Conservation (phyloP, 2,329 filamentous ascomycete genomes). For the Ceratocystis huliohia region DNA sequence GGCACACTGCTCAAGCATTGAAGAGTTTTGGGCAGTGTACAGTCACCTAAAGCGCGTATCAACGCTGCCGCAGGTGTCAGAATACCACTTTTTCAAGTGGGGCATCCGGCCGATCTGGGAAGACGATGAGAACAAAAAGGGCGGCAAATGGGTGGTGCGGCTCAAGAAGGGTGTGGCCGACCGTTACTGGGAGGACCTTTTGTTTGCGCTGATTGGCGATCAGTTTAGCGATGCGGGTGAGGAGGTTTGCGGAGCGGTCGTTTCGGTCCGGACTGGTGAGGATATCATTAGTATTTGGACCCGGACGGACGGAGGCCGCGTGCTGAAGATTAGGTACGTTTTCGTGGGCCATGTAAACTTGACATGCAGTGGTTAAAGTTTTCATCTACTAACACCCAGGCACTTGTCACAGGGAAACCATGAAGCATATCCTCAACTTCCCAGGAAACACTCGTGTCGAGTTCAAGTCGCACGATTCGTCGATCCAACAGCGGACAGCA, state of each 20-base stretch:
- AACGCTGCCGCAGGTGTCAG: conserved; percentile 74
- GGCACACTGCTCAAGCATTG: conserved; percentile 65
- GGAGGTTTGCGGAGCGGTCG: conserved; percentile 86
- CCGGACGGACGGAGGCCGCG: conserved; percentile 78
- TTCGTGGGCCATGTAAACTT: neutral
- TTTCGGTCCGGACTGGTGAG: conserved; percentile 89
- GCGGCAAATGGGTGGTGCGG: conserved; percentile 94
- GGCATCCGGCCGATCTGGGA: conserved; percentile 97
- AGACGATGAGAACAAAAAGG: conserved; percentile 89
- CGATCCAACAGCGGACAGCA: conserved; percentile 79
- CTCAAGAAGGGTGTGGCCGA: conserved; percentile 96
- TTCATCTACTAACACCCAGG: no score
- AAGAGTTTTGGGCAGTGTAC: conserved; percentile 88
- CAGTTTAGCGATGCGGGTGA: conserved; percentile 87
- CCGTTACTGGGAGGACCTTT: conserved; percentile 89
- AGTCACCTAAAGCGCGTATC: conserved; percentile 82
- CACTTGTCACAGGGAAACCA: conserved; percentile 56
- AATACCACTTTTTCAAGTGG: conserved; percentile 97
- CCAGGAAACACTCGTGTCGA: conserved; percentile 81
- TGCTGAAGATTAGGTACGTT: conserved; percentile 85
- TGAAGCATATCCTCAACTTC: conserved; percentile 79
- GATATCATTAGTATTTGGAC: conserved; percentile 98
- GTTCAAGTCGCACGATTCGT: conserved; percentile 93
- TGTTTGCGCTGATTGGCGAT: conserved; percentile 82
- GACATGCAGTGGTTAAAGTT: neutral